These are phyloP conservation scores for Stagonosporopsis tanaceti DNA, from an alignment of 2,329 filamentous ascomycete genomes.

Conservation along the genomic window DNA sequence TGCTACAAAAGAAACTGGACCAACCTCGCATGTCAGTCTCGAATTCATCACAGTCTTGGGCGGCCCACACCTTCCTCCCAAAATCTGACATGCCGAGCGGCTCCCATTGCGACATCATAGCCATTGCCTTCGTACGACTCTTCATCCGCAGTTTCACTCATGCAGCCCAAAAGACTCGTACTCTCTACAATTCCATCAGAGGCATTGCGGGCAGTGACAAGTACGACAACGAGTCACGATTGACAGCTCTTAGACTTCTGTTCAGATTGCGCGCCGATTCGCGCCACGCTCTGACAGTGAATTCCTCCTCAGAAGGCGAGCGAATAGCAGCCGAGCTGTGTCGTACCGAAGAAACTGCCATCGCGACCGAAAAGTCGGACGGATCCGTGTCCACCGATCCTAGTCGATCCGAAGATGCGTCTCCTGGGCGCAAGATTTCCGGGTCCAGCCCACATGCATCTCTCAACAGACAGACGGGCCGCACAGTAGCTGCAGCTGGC, in stretches of 20 bases:
- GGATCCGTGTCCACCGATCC: constrained; percentile 40
- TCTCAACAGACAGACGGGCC: constrained; percentile 40
- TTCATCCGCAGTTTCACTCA: constrained; percentile 77
- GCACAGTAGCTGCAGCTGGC: constrained; percentile 33
- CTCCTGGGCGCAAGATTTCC: constrained; percentile 41
- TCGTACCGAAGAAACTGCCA: constrained; percentile 64
- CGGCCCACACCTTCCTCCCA: constrained; percentile 24
- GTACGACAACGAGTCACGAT: constrained; percentile 48
- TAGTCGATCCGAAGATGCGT: constrained; percentile 36
- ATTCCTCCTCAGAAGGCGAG: constrained; percentile 73
- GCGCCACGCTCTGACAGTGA: constrained; percentile 77
- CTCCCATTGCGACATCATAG: constrained; percentile 74
- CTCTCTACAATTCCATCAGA: constrained; percentile 48
- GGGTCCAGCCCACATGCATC: constrained; percentile 45
- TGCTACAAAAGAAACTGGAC: constrained; percentile 52
- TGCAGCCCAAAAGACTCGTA: constrained; percentile 70
- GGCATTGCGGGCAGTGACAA: constrained; percentile 42
- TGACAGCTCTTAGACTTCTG: constrained; percentile 57
- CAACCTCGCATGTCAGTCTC: constrained; percentile 29
- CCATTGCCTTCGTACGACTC: constrained; percentile 74
- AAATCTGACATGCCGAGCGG: constrained; percentile 28
- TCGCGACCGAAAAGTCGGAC: constrained; percentile 54
- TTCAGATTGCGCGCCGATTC: constrained; percentile 86
- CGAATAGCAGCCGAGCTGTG: constrained; percentile 76
- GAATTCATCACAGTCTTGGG: constrained; percentile 26